phyloP scores from a whole-genome alignment of 306 rosid species.

The Alnus rubra region DNA sequence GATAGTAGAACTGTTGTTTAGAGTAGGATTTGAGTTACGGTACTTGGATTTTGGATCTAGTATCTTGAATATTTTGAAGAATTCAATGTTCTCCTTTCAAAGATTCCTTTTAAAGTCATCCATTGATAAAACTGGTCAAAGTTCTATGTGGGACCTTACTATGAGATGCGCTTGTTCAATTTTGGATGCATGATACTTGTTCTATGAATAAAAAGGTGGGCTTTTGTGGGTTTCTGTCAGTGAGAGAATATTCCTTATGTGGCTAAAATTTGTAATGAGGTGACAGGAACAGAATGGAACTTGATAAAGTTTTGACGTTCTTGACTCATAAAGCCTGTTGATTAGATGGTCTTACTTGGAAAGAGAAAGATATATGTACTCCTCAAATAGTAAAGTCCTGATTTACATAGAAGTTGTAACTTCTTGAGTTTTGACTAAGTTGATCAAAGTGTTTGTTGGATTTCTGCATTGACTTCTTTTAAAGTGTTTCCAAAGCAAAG shows the following conservation, averaged over 20 bases:
- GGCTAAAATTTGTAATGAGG: constrained; percentile 10
- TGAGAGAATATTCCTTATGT: constrained; percentile 19
- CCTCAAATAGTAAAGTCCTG: background rate
- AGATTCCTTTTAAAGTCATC: constrained; percentile 1
- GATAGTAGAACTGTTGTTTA: constrained; percentile 21
- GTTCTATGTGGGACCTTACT: constrained; percentile 20
- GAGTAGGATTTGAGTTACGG: constrained; percentile 12
- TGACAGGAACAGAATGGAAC: constrained; percentile 20
- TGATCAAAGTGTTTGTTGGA: background rate
- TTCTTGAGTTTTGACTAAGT: background rate
- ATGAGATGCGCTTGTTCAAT: constrained; percentile 24
- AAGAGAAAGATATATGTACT: background rate
- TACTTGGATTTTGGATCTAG: constrained; percentile 5
- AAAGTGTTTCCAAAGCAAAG: background rate
- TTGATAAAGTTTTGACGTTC: background rate
- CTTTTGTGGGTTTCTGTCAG: constrained; percentile 26
- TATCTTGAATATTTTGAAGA: background rate
- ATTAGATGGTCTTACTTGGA: background rate
- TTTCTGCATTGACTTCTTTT: background rate
- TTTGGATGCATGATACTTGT: constrained; percentile 23
- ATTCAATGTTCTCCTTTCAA: background rate
- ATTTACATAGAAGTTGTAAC: background rate
- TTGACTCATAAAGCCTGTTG: constrained; percentile 2
- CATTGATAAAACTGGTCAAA: constrained; percentile 8
- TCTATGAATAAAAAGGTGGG: constrained; percentile 19